phyloP scores from a whole-genome alignment of 345 rosid species.

The Populus davidiana region DNA sequence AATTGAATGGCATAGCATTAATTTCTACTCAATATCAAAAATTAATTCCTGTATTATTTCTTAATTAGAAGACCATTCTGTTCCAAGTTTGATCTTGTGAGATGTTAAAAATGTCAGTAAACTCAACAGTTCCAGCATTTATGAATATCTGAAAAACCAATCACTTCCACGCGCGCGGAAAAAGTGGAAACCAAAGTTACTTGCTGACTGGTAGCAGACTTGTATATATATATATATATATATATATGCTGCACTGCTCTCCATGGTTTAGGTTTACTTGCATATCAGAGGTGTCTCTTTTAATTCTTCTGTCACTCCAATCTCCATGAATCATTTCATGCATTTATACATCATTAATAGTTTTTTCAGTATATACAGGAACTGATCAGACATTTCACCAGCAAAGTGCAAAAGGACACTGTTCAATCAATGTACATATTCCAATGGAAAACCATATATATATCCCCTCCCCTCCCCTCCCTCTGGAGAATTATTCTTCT shows the following conservation, averaged over 20 bases:
- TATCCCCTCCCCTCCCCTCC: background rate
- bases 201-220: background rate
- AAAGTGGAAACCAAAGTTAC: background rate
- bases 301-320: background rate
- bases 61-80: background rate
- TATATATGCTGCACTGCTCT: too few species aligned
- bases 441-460: background rate
- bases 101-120: background rate
- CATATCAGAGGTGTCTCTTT: background rate
- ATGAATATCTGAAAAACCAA: background rate
- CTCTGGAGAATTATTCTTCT: background rate
- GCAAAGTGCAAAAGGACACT: background rate
- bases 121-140: background rate
- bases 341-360: too few species aligned
- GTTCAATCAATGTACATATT: background rate
- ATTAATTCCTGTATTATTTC: background rate
- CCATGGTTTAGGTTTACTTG: too few species aligned
- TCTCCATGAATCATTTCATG: background rate
- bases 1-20: background rate
- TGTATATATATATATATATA: background rate
- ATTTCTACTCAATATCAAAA: background rate
- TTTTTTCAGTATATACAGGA: background rate
- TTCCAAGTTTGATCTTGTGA: background rate
- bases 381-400: background rate
- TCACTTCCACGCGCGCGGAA: constrained; percentile 1